Evolutionary conservation across 2,329 filamentous ascomycete genomes (phyloP).

Genomic region (Fusarium agapanthi): DNA sequence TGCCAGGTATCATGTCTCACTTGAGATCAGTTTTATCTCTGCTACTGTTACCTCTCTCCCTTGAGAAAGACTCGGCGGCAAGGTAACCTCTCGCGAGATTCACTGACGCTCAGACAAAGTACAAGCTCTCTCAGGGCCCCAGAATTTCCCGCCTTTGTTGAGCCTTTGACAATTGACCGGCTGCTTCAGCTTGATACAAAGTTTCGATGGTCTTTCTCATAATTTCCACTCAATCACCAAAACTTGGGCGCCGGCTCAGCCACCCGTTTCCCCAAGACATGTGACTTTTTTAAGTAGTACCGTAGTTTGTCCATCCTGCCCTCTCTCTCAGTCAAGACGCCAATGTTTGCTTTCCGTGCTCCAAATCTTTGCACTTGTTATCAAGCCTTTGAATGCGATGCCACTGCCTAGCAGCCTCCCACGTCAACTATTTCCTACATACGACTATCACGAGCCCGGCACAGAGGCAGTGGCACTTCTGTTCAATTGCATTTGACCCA

Average conservation of each 20-base stretch:
- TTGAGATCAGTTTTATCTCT: slow-evolving; percentile 27
- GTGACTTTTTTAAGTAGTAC: slow-evolving; percentile 15
- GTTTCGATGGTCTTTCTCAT: slow-evolving; percentile 25
- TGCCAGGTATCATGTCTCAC: slow-evolving; percentile 40
- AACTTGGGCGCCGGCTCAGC: slow-evolving; percentile 33
- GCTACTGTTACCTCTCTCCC: slow-evolving; percentile 29
- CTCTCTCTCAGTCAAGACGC: not conserved
- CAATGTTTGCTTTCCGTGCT: slow-evolving; percentile 23
- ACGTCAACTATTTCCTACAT: slow-evolving; percentile 24
- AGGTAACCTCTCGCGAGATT: slow-evolving; percentile 19
- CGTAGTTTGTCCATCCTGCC: not conserved
- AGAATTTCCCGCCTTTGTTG: slow-evolving; percentile 26
- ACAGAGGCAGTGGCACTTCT: slow-evolving; percentile 18
- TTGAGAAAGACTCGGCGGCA: slow-evolving; percentile 33
- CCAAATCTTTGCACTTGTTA: slow-evolving; percentile 7
- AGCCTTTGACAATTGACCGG: slow-evolving; percentile 14
- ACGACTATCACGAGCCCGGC: slow-evolving; percentile 12
- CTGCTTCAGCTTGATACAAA: slow-evolving; percentile 31
- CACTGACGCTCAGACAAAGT: slow-evolving; percentile 10
- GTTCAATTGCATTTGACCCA: slow-evolving; percentile 7
- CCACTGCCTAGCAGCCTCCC: slow-evolving; percentile 24
- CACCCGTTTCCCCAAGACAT: slow-evolving; percentile 30
- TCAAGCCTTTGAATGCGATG: slow-evolving; percentile 16
- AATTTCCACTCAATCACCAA: slow-evolving; percentile 24
- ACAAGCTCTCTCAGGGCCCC: slow-evolving; percentile 16